These are phyloP conservation scores for Triticum dicoccoides DNA, from an alignment of 176 grass and related monocot species.

Conservation along the genomic window DNA sequence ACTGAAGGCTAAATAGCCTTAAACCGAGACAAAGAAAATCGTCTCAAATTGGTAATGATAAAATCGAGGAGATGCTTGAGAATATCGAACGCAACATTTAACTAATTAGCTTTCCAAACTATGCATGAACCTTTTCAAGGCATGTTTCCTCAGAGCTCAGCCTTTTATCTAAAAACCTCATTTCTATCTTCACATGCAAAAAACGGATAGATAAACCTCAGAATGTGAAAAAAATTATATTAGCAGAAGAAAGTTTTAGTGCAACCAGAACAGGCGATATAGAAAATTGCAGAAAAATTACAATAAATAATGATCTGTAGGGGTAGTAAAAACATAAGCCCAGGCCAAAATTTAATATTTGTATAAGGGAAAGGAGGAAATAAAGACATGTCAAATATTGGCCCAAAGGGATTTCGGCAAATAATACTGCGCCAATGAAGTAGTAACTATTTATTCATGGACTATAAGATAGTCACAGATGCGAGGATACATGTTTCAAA, in stretches of 20 bases:
- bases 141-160: not conserved
- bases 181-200: not conserved
- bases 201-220: no score
- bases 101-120: not conserved
- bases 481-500: not conserved
- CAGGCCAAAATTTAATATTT: no score
- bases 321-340: constrained; percentile 43
- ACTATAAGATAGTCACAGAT: not conserved
- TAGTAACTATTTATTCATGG: not conserved
- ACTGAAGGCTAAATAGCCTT: not conserved
- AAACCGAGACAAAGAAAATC: not conserved
- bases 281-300: not conserved
- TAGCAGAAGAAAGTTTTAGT: not conserved
- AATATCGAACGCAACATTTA: not conserved
- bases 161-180: not conserved
- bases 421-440: not conserved
- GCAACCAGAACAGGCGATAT: not conserved
- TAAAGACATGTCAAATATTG: no score
- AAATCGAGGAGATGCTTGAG: not conserved
- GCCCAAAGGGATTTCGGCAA: no score
- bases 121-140: not conserved
- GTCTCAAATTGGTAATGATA: not conserved
- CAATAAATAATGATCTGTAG: not conserved
- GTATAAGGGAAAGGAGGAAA: no score
- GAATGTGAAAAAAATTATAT: no score